Conservation (phyloP, 2,329 filamentous ascomycete species). For the Alternaria ventricosa region DNA sequence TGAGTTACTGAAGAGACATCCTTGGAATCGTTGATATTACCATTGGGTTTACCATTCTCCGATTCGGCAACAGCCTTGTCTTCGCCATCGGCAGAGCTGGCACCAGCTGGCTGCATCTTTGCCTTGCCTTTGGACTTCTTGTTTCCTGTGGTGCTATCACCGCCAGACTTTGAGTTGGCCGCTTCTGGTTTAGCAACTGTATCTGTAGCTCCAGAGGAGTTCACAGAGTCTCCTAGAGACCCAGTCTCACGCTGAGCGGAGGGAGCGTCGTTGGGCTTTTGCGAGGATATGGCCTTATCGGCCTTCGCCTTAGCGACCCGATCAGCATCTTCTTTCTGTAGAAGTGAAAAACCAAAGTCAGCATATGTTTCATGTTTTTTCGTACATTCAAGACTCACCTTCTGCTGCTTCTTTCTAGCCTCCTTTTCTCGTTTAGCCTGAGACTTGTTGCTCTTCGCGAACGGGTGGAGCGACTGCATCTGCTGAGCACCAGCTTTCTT, state of each 20-base stretch:
- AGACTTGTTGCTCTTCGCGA: constrained; percentile 34
- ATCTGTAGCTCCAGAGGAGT: background rate
- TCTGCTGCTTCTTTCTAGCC: constrained; percentile 47
- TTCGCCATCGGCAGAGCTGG: background rate
- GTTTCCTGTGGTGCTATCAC: background rate
- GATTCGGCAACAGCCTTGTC: background rate
- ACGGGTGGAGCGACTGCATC: constrained; percentile 39
- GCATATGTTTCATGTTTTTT: background rate
- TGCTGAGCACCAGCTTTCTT: constrained; percentile 36
- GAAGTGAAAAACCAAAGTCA: background rate
- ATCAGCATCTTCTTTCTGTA: constrained; percentile 24
- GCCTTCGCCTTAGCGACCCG: constrained; percentile 11
- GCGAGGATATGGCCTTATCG: constrained; percentile 8
- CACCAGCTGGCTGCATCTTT: background rate
- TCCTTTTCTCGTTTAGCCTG: constrained; percentile 43
- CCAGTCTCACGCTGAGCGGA: constrained; percentile 1
- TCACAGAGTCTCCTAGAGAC: background rate
- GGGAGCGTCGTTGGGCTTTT: background rate
- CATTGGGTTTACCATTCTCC: constrained; percentile 15
- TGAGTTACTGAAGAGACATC: constrained; percentile 22
- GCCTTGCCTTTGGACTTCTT: constrained; percentile 7
- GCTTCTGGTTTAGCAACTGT: background rate
- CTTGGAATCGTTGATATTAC: constrained; percentile 12
- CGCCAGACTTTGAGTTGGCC: background rate
- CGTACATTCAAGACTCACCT: background rate